Base-by-base conservation (phyloP, 495 filamentous ascomycete species). In the Daldinia grandis region DNA sequence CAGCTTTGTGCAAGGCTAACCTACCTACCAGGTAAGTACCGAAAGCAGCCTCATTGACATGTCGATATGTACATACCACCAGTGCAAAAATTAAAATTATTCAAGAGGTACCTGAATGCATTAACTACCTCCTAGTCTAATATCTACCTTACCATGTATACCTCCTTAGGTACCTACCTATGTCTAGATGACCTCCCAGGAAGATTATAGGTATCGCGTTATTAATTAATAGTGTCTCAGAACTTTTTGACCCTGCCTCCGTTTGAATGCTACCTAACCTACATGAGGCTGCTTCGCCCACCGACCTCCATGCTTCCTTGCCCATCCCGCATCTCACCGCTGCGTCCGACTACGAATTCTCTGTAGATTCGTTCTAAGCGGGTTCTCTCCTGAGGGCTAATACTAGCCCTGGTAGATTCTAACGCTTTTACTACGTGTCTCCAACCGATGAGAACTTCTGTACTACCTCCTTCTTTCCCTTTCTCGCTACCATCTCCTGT, bases 241-340 rank as follows among this genome's bases (percentile, higher is more conserved):
- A 47, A 9, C 42, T 24, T 47, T 47, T 47, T 24, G 21, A 38
- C 33, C 58, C 7, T 38, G 4, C 40, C 21, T 44, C 42, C 5
- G 14, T 66, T 33, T 14, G 5, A 30, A 59, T 53, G 25, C 42
- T 3, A 12, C 10, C 33, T 27, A 30, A 60, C 33, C 76, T 83
- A 97, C 94, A 98, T 97, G 74, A 99, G 83, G 81, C 93, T 98
- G 64, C 89, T 94, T 75, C 95, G 83, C 21, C 95, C 96, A 3
- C 95, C 95, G 76, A 99, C 87, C 80, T 99, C 95, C 78, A 87
- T 95, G 27, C 88, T 88, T 1, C 91, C 93, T 78, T 99, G 91
- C 9, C 95, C 95, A 78, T 89, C 94, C 42, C 87, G 91, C 93
- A 99, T 93, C 78, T 98, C 95, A 27, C 95, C 95, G 77, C 93